Evolutionary conservation across 1,284 basidiomycete genomes (phyloP).

Genomic region (Cronartium quercuum): DNA sequence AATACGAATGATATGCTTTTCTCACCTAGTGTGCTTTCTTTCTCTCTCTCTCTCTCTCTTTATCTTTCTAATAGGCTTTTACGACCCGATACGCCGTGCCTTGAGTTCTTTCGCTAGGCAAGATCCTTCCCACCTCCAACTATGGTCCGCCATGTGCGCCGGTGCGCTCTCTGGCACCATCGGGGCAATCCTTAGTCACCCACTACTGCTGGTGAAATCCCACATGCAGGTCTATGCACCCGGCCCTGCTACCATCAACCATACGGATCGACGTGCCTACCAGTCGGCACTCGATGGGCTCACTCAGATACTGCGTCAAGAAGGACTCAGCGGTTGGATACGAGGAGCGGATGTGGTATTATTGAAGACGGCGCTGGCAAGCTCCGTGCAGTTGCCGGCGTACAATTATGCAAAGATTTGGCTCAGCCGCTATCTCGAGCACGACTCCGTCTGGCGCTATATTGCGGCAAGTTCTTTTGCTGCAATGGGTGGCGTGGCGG

Average conservation of each 20-base stretch:
- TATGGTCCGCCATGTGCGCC: conserved; percentile 34
- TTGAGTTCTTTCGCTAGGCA: background rate
- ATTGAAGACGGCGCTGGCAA: conserved; percentile 86
- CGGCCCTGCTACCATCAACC: conserved; percentile 58
- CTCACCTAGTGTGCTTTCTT: too few species aligned
- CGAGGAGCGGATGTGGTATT: conserved; percentile 90
- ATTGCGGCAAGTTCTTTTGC: conserved; percentile 79
- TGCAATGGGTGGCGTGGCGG: conserved; percentile 67
- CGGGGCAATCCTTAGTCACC: conserved; percentile 79
- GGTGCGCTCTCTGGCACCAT: conserved; percentile 39
- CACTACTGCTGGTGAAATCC: conserved; percentile 94
- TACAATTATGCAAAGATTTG: conserved; percentile 87
- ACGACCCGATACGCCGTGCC: conserved; percentile 74
- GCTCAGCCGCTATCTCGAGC: conserved; percentile 50
- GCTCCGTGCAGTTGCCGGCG: conserved; percentile 85
- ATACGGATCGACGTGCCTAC: conserved; percentile 58
- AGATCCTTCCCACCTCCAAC: conserved; percentile 14
- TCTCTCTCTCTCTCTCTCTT: too few species aligned
- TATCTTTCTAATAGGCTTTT: too few species aligned
- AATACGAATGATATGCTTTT: too few species aligned
- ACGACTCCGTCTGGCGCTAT: conserved; percentile 77
- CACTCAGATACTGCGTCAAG: conserved; percentile 66
- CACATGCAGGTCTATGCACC: conserved; percentile 71
- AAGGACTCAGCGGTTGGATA: conserved; percentile 70
- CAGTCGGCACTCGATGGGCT: conserved; percentile 74